phyloP scores from a whole-genome alignment of 1,284 basidiomycete genomes.

The Ustilago xerochloae region DNA sequence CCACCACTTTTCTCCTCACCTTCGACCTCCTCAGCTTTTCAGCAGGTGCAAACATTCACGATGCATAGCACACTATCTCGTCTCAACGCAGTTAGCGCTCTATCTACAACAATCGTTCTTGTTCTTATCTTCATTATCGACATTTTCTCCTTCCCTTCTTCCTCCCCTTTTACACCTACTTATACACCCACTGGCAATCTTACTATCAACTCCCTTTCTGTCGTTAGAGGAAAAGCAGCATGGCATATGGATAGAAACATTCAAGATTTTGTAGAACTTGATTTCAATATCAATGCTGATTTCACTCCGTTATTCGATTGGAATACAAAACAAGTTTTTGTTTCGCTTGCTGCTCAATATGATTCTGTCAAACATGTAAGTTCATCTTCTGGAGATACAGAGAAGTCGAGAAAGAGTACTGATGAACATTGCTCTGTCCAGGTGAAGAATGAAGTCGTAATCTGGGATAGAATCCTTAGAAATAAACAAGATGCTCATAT shows the following conservation, averaged over 20 bases:
- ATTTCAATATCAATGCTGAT: conserved; percentile 72
- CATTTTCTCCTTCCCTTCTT: conserved; percentile 6
- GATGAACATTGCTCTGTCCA: conserved; percentile 66
- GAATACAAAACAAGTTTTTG: conserved; percentile 93
- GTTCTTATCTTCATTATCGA: conserved; percentile 70
- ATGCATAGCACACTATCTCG: conserved; percentile 73
- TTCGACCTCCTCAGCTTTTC: background rate
- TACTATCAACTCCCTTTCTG: conserved; percentile 75
- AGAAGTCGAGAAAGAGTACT: background rate
- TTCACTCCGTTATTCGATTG: conserved; percentile 84
- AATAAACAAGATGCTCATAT: conserved; percentile 80
- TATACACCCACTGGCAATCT: conserved; percentile 72
- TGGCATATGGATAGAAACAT: conserved; percentile 58
- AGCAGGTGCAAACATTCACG: background rate
- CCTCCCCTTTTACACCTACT: conserved; percentile 35
- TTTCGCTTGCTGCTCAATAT: conserved; percentile 68
- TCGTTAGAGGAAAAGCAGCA: conserved; percentile 26
- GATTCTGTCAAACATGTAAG: conserved; percentile 49
- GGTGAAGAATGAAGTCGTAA: conserved; percentile 83
- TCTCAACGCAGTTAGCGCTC: conserved; percentile 78
- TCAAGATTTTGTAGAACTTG: conserved; percentile 59
- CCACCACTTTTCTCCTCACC: background rate
- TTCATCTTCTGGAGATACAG: background rate
- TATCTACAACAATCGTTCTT: conserved; percentile 74
- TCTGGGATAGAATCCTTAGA: conserved; percentile 90